Percentiles rank a stretch among this genome's conserved stretches.
These are phyloP conservation scores for Didymella pomorum DNA, from an alignment of 2,329 filamentous ascomycete species.

Conservation along the genomic window DNA sequence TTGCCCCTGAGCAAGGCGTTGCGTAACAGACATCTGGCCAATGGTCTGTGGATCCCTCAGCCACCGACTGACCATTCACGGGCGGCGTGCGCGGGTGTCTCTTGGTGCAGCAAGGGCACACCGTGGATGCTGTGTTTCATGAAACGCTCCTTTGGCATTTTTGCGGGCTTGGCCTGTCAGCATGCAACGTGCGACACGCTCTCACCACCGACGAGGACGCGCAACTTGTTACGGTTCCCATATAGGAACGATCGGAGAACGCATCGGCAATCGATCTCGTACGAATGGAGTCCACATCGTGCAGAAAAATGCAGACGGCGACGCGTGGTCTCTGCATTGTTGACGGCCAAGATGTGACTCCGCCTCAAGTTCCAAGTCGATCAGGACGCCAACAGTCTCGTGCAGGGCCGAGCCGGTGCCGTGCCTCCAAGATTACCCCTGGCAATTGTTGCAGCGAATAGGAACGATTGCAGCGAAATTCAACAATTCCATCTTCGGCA, in stretches of 20 bases:
- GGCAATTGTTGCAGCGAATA: slow-evolving; percentile 23
- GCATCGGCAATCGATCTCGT: slow-evolving; percentile 3
- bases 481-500: slow-evolving; percentile 30
- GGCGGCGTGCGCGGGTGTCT: slow-evolving; percentile 17
- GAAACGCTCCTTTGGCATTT: slow-evolving; percentile 30
- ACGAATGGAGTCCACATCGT: slow-evolving; percentile 3
- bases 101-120: slow-evolving; percentile 31
- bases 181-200: slow-evolving; percentile 5
- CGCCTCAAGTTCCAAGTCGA: slow-evolving; percentile 24
- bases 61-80: slow-evolving; percentile 28
- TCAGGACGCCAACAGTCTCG: slow-evolving; percentile 25
- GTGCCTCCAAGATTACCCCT: slow-evolving; percentile 25
- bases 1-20: slow-evolving; percentile 37
- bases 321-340: slow-evolving; percentile 34
- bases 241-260: not conserved
- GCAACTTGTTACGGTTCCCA: not conserved
- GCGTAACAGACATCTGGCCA: slow-evolving; percentile 30
- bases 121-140: slow-evolving; percentile 32
- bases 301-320: slow-evolving; percentile 11
- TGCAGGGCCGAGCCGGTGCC: slow-evolving; percentile 39
- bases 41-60: slow-evolving; percentile 31
- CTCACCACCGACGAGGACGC: slow-evolving; percentile 12
- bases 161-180: slow-evolving; percentile 20
- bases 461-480: slow-evolving; percentile 10
- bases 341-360: slow-evolving; percentile 18